These are phyloP conservation scores for Sporobolomyces pararoseus DNA, from an alignment of 768 basidiomycete genomes.

Conservation along the genomic window DNA sequence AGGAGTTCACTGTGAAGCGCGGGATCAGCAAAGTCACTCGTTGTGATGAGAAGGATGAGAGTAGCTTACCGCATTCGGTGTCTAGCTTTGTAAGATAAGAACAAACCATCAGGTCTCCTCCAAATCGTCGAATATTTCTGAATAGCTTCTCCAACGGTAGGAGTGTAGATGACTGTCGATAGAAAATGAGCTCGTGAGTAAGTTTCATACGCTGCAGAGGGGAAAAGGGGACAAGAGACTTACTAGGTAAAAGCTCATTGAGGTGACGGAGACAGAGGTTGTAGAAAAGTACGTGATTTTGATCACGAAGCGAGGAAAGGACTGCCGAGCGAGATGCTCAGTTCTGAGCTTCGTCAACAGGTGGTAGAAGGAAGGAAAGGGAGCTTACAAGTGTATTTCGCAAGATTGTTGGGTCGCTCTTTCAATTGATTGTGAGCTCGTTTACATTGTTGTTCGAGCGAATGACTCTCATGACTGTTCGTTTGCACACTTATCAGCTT, in stretches of 20 bases:
- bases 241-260: slow-evolving; percentile 56
- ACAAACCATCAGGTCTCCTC: slow-evolving; percentile 70
- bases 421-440: slow-evolving; percentile 58
- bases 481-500: slow-evolving; percentile 49
- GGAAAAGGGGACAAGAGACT: slow-evolving; percentile 40
- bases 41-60: not conserved
- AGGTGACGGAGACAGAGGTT: slow-evolving; percentile 61
- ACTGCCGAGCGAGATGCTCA: too few relatives aligned
- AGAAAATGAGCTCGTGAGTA: not conserved
- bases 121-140: slow-evolving; percentile 79
- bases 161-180: slow-evolving; percentile 59
- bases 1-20: slow-evolving; percentile 21
- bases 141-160: slow-evolving; percentile 40
- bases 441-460: slow-evolving; percentile 69
- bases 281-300: slow-evolving; percentile 76
- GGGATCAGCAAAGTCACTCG: not conserved
- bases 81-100: slow-evolving; percentile 56
- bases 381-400: slow-evolving; percentile 37
- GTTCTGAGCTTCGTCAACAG: too few relatives aligned
- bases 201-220: slow-evolving; percentile 32
- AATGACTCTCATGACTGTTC: slow-evolving; percentile 53
- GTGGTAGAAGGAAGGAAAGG: slow-evolving; percentile 51
- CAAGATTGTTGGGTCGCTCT: slow-evolving; percentile 15
- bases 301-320: slow-evolving; percentile 58
- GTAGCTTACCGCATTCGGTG: slow-evolving; percentile 62